A percentile compares a stretch with the other conserved stretches of the same genome.
These are phyloP conservation scores for Graphiopsis chlorocephala DNA, from an alignment of 2,329 filamentous ascomycete species.

Conservation along the genomic window DNA sequence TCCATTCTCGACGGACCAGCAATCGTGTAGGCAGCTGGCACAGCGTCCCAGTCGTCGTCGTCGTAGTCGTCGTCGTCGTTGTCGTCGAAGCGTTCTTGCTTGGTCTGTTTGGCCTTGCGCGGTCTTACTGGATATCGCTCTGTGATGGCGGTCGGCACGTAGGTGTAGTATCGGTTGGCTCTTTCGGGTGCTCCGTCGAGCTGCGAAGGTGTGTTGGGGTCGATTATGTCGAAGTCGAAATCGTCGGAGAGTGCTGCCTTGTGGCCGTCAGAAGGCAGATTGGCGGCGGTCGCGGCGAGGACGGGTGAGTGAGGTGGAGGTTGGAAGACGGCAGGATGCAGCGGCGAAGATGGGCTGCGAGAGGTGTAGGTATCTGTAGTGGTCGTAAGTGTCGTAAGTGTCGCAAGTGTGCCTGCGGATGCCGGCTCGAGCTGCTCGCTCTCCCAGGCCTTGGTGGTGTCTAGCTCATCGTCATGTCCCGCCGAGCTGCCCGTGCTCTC, in stretches of 20 bases:
- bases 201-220: background rate
- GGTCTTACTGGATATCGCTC: background rate
- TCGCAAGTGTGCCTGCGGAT: background rate
- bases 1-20: slow-evolving; percentile 24
- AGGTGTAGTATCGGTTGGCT: background rate
- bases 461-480: slow-evolving; percentile 6
- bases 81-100: background rate
- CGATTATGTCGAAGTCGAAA: slow-evolving; percentile 10
- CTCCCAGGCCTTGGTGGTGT: background rate
- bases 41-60: background rate
- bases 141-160: background rate
- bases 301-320: background rate
- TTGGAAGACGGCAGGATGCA: slow-evolving; percentile 1
- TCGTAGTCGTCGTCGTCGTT: background rate
- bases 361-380: background rate
- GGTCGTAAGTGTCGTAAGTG: background rate
- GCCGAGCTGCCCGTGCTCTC: background rate
- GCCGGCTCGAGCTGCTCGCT: background rate
- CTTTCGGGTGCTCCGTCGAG: slow-evolving; percentile 1
- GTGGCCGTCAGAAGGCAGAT: background rate
- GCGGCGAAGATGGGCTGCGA: background rate
- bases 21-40: background rate
- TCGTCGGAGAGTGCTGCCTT: background rate
- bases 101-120: background rate
- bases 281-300: background rate